Evolutionary conservation across 2,329 filamentous ascomycete species (phyloP).

Genomic region (Malbranchea zuffiana): DNA sequence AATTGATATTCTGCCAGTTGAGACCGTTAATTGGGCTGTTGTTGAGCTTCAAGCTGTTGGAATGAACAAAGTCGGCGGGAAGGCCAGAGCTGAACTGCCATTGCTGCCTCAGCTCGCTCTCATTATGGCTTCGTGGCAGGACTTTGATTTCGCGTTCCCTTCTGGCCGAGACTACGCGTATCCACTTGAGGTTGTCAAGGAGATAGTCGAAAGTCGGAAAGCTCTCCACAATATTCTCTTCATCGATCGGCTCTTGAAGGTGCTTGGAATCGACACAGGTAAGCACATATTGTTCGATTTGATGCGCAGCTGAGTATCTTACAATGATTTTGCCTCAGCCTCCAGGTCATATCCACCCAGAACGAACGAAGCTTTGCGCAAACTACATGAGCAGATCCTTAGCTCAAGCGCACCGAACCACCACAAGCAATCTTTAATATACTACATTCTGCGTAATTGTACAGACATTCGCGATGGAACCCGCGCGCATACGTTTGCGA

Average conservation of each 20-base stretch:
- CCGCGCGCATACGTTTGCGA: conserved; percentile 45
- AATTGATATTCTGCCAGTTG: too few species aligned
- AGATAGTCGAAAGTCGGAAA: conserved; percentile 57
- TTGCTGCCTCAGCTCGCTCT: too few species aligned
- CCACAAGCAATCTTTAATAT: conserved; percentile 72
- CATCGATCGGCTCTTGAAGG: conserved; percentile 64
- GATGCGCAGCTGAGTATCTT: conserved; percentile 12
- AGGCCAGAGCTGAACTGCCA: too few species aligned
- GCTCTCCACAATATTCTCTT: conserved; percentile 61
- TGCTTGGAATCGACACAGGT: conserved; percentile 61
- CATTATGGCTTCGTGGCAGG: conserved; percentile 42
- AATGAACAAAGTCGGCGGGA: too few species aligned
- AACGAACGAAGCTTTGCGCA: conserved; percentile 54
- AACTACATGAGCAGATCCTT: conserved; percentile 60
- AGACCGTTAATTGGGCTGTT: too few species aligned
- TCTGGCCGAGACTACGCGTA: conserved; percentile 51
- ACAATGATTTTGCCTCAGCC: conserved; percentile 25
- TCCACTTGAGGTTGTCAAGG: conserved; percentile 48
- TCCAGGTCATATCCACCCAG: conserved; percentile 64
- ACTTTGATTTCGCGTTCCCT: conserved; percentile 59
- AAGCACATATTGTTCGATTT: conserved; percentile 17
- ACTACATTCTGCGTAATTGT: conserved; percentile 72
- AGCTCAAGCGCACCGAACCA: conserved; percentile 54
- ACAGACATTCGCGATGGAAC: conserved; percentile 43
- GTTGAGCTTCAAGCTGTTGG: too few species aligned